Evolutionary conservation across 768 basidiomycete genomes (phyloP).

Genomic region (Mycena kentingensis): DNA sequence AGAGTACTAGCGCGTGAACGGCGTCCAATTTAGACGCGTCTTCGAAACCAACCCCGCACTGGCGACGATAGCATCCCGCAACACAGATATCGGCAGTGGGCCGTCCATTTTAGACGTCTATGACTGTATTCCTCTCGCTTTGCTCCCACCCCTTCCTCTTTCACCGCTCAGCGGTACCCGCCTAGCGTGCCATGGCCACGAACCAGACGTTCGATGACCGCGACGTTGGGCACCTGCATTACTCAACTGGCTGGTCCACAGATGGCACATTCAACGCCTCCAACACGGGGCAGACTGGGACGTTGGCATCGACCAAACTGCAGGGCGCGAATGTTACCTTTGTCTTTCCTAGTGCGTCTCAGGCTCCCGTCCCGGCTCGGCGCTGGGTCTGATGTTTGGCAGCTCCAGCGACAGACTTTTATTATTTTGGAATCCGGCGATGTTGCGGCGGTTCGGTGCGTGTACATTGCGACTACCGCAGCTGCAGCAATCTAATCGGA

Average conservation of each 20-base stretch:
- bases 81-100: no score
- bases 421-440: conserved; percentile 33
- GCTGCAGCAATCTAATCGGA: conserved; percentile 29
- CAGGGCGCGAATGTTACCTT: conserved; percentile 33
- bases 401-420: conserved; percentile 32
- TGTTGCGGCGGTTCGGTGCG: neutral
- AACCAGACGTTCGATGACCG: conserved; percentile 32
- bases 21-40: no score
- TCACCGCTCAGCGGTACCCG: no score
- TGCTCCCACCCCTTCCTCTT: no score
- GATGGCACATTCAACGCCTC: conserved; percentile 31
- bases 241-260: conserved; percentile 27
- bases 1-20: no score
- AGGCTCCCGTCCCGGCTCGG: neutral
- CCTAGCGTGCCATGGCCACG: no score
- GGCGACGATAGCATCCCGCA: no score
- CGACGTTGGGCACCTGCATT: conserved; percentile 25
- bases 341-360: conserved; percentile 24
- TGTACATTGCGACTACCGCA: conserved; percentile 6
- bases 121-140: no score
- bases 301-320: conserved; percentile 28
- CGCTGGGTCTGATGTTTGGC: neutral
- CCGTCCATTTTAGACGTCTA: no score
- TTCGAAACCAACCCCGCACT: no score
- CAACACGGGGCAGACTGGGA: conserved; percentile 31